phyloP scores from a whole-genome alignment of 2,329 filamentous ascomycete genomes.

The Aspergillus sp. region DNA sequence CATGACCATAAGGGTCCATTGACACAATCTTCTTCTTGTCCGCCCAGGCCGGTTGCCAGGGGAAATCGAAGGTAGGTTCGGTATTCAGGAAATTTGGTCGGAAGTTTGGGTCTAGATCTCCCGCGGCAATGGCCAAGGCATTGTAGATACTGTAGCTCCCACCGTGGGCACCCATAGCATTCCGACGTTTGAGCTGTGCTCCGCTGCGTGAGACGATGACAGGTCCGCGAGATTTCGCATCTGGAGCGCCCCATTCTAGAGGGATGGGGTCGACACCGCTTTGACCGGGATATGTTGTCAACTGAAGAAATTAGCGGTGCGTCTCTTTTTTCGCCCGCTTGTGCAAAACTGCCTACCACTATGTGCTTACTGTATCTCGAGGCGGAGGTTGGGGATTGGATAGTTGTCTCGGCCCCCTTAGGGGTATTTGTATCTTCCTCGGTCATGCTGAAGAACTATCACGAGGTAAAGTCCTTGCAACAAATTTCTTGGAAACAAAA shows the following conservation, averaged over 20 bases:
- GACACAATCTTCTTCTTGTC: constrained; percentile 93
- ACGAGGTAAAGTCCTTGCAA: background rate
- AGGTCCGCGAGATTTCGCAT: constrained; percentile 74
- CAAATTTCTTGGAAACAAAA: background rate
- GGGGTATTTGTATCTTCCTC: constrained; percentile 20
- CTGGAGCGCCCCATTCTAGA: constrained; percentile 81
- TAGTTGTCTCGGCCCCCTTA: constrained; percentile 17
- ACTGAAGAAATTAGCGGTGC: constrained; percentile 23
- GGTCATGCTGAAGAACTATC: constrained; percentile 16
- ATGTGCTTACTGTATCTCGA: constrained; percentile 36
- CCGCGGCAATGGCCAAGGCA: constrained; percentile 86
- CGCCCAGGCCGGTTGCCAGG: constrained; percentile 85
- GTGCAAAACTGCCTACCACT: constrained; percentile 25
- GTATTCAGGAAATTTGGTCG: constrained; percentile 79
- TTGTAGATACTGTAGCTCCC: constrained; percentile 97
- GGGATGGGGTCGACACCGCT: constrained; percentile 89
- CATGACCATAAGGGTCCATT: constrained; percentile 92
- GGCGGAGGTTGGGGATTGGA: constrained; percentile 22
- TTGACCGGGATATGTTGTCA: constrained; percentile 89
- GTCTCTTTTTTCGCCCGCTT: background rate
- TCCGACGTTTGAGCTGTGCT: constrained; percentile 34
- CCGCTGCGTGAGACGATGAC: constrained; percentile 68
- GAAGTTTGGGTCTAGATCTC: constrained; percentile 81
- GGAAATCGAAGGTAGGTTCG: constrained; percentile 85
- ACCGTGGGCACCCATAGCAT: constrained; percentile 70